Conservation (phyloP, 805 yeast genomes). For the Ogataea nitratoaversa region DNA sequence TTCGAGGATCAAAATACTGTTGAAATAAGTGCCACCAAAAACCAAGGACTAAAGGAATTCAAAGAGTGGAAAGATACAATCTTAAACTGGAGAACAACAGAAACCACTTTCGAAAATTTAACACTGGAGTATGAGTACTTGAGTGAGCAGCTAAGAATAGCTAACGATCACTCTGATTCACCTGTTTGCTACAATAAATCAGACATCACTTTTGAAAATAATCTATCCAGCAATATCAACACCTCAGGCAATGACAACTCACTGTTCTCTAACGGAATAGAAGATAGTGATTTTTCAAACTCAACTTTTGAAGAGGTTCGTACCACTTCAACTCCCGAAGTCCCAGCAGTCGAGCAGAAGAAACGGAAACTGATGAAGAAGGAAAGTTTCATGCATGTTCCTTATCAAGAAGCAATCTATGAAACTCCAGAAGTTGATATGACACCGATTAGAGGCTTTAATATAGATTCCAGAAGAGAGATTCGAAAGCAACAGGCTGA, state of each 20-base stretch:
- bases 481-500: background rate
- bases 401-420: constrained; percentile 6
- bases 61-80: constrained; percentile 30
- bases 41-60: constrained; percentile 19
- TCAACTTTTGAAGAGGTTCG: constrained; percentile 6
- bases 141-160: constrained; percentile 21
- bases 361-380: constrained; percentile 23
- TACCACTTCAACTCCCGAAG: background rate
- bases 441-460: constrained; percentile 14
- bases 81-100: constrained; percentile 41
- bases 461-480: constrained; percentile 6
- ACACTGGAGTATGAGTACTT: constrained; percentile 37
- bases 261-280: constrained; percentile 10
- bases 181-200: too few species aligned
- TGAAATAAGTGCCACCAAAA: constrained; percentile 15
- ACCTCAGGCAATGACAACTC: constrained; percentile 6
- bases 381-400: constrained; percentile 27
- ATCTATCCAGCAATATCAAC: constrained; percentile 1
- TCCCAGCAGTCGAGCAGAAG: background rate
- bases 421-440: constrained; percentile 6
- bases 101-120: constrained; percentile 42
- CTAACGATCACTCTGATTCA: constrained; percentile 13
- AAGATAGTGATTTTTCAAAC: constrained; percentile 8
- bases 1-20: constrained; percentile 20
- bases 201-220: too few species aligned